These are phyloP conservation scores for Fusarium redolens DNA, from an alignment of 2,329 filamentous ascomycete species.

Conservation along the genomic window DNA sequence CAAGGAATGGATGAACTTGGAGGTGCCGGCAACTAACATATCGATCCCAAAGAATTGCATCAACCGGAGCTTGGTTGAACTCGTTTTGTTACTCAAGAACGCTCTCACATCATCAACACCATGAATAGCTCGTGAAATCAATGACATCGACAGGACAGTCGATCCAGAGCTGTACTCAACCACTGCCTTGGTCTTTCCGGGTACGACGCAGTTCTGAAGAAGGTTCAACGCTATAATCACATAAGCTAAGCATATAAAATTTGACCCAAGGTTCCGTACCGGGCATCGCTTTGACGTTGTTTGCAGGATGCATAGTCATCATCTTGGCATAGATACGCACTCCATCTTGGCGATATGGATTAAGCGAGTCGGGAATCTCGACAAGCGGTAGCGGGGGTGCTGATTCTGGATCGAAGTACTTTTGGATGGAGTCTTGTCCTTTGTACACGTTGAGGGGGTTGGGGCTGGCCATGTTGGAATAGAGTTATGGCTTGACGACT, in stretches of 20 bases:
- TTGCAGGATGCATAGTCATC: conserved; percentile 72
- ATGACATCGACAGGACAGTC: conserved; percentile 69
- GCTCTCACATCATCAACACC: conserved; percentile 64
- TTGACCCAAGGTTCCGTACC: conserved; percentile 47
- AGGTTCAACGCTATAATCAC: conserved; percentile 59
- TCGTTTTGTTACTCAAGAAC: conserved; percentile 70
- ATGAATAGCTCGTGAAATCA: conserved; percentile 64
- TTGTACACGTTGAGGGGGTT: conserved; percentile 65
- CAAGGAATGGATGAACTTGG: no score
- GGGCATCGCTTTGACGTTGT: conserved; percentile 74
- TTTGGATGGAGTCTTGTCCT: conserved; percentile 65
- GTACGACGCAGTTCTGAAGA: conserved; percentile 45
- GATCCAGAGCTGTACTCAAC: conserved; percentile 72
- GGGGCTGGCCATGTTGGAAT: conserved; percentile 34
- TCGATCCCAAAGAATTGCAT: conserved; percentile 70
- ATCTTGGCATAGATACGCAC: conserved; percentile 74
- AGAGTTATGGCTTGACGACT: not conserved
- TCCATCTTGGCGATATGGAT: conserved; percentile 67
- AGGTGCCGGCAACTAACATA: conserved; percentile 50
- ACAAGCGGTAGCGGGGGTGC: conserved; percentile 70
- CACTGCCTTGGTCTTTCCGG: conserved; percentile 60
- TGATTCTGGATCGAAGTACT: conserved; percentile 70
- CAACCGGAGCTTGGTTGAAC: conserved; percentile 61
- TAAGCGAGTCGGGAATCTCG: conserved; percentile 67
- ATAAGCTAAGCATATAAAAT: not conserved